phyloP scores from a whole-genome alignment of 2,329 filamentous ascomycete genomes.

The Parasarocladium wereldwijsianum region DNA sequence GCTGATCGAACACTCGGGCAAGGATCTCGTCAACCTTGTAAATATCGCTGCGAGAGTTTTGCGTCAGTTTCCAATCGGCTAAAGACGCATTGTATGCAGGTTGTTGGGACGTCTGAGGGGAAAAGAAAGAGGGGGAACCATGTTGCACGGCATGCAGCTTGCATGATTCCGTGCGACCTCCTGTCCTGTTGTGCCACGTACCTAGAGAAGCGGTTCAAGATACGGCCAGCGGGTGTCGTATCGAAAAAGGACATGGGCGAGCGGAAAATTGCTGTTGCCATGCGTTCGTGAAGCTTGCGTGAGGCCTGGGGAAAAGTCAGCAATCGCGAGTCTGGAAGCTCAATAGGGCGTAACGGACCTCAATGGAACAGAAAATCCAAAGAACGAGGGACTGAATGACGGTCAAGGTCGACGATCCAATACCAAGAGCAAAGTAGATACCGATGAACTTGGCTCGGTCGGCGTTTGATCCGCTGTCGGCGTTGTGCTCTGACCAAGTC shows the following conservation, averaged over 20 bases:
- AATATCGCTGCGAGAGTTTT: constrained; percentile 54
- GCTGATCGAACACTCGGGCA: constrained; percentile 95
- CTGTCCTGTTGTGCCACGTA: constrained; percentile 18
- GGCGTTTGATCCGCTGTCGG: constrained; percentile 50
- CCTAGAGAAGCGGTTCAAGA: constrained; percentile 92
- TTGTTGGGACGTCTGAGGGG: no score
- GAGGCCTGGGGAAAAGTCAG: constrained; percentile 55
- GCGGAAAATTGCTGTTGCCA: constrained; percentile 94
- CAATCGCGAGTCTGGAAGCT: constrained; percentile 6
- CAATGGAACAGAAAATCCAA: constrained; percentile 99
- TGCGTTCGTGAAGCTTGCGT: constrained; percentile 87
- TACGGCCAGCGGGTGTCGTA: constrained; percentile 89
- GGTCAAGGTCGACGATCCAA: constrained; percentile 72
- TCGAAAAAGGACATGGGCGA: constrained; percentile 99
- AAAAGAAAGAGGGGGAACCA: not conserved
- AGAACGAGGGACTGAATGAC: constrained; percentile 87
- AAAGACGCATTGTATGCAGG: no score
- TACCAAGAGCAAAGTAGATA: constrained; percentile 87
- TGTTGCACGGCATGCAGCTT: not conserved
- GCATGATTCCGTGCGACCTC: no score
- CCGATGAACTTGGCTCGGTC: constrained; percentile 82
- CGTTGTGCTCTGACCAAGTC: constrained; percentile 75
- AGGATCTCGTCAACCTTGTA: constrained; percentile 84
- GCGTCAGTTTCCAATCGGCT: no score
- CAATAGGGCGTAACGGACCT: constrained; percentile 37